A percentile compares a stretch with the other conserved stretches of the same genome.
Conservation (phyloP, 73 alveolate genomes). For the Paramecium caudatum region DNA sequence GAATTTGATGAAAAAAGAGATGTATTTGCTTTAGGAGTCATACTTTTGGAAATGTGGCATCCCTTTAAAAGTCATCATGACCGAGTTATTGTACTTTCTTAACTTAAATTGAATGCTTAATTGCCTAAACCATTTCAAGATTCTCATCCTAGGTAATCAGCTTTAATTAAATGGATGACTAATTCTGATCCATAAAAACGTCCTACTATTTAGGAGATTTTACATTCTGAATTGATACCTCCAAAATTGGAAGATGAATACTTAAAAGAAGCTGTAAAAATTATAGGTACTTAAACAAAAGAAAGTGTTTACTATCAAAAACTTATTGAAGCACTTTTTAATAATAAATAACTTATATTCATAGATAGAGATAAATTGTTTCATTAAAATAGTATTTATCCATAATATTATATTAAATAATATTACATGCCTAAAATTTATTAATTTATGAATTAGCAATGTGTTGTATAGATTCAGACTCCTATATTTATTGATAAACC, state of each 20-base stretch:
- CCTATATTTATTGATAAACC: slow-evolving; percentile 1
- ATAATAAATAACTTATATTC: neutral
- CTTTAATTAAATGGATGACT: slow-evolving; percentile 70
- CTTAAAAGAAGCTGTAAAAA: slow-evolving; percentile 44
- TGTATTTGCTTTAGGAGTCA: slow-evolving; percentile 71
- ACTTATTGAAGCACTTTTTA: slow-evolving; percentile 39
- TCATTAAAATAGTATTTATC: slow-evolving; percentile 1
- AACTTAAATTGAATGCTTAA: slow-evolving; percentile 23
- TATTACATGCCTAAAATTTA: slow-evolving; percentile 29
- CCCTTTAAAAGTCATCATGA: slow-evolving; percentile 58
- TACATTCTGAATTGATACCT: slow-evolving; percentile 26
- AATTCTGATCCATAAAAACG: slow-evolving; percentile 26
- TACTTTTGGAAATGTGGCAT: slow-evolving; percentile 77
- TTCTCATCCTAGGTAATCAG: slow-evolving; percentile 64
- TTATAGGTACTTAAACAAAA: neutral
- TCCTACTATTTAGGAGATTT: slow-evolving; percentile 51
- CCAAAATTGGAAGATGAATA: slow-evolving; percentile 65
- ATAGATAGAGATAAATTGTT: slow-evolving; percentile 36
- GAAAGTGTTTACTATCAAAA: slow-evolving; percentile 18
- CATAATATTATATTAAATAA: slow-evolving; percentile 7
- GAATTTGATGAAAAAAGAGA: slow-evolving; percentile 72
- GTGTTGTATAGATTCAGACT: slow-evolving; percentile 42
- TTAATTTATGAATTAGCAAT: neutral
- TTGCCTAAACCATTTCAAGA: slow-evolving; percentile 64
- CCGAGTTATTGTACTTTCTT: slow-evolving; percentile 57